Percentiles rank a stretch among this genome's conserved stretches.
Conservation (phyloP, 495 filamentous ascomycete species). For the Hypoxylon lienhwacheense region DNA sequence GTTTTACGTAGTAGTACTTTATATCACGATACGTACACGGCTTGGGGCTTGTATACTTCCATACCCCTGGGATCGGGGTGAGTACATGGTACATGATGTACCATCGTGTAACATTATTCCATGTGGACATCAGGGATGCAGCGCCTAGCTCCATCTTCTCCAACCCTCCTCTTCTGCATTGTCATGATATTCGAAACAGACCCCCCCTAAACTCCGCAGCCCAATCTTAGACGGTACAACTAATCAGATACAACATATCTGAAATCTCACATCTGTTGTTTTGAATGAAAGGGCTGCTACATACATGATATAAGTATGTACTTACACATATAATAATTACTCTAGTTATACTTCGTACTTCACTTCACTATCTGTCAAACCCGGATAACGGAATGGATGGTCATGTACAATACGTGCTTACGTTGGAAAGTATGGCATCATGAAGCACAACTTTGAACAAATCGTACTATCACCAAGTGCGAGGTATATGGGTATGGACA, state of each 20-base stretch:
- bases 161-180: slow-evolving; percentile 24
- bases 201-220: slow-evolving; percentile 31
- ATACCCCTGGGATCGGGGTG: slow-evolving; percentile 34
- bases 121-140: slow-evolving; percentile 27
- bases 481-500: no score
- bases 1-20: no score
- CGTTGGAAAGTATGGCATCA: no score
- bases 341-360: neutral
- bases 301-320: no score
- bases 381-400: no score
- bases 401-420: no score
- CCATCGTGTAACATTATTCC: slow-evolving; percentile 29
- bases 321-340: slow-evolving; percentile 3
- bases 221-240: neutral
- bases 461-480: no score
- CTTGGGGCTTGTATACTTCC: slow-evolving; percentile 39
- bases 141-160: slow-evolving; percentile 26
- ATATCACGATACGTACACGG: no score
- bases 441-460: no score
- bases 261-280: slow-evolving; percentile 2
- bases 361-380: no score
- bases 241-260: slow-evolving; percentile 8
- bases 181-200: slow-evolving; percentile 31
- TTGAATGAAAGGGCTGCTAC: slow-evolving; percentile 24
- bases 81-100: slow-evolving; percentile 39